phyloP scores from a whole-genome alignment of 2,329 filamentous ascomycete genomes.

The Phyllachora maydis region DNA sequence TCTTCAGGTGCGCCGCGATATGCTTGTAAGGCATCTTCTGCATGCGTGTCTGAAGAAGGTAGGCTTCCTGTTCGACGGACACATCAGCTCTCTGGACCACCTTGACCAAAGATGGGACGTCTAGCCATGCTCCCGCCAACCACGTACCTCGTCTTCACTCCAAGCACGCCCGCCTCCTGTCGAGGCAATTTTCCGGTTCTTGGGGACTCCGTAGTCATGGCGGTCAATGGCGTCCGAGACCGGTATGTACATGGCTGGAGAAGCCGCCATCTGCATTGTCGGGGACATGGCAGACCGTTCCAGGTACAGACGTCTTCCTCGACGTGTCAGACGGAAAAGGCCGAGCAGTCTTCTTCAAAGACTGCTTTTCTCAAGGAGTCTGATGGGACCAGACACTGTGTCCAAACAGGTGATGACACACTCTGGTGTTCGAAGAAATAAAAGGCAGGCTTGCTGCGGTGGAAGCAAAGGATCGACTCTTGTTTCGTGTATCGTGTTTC shows the following conservation, averaged over 20 bases:
- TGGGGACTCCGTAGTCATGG: conserved; percentile 37
- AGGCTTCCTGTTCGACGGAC: conserved; percentile 40
- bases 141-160: conserved; percentile 65
- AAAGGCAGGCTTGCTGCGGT: conserved; percentile 20
- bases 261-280: conserved; percentile 22
- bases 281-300: conserved; percentile 23
- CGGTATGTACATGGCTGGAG: conserved; percentile 23
- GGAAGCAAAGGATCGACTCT: conserved; percentile 21
- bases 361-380: no score
- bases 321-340: conserved; percentile 2
- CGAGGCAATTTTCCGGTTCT: conserved; percentile 46
- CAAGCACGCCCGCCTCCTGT: conserved; percentile 62
- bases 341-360: no score
- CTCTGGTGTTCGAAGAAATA: conserved; percentile 7
- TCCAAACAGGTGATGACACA: conserved; percentile 15
- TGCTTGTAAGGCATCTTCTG: conserved; percentile 88
- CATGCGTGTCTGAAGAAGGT: conserved; percentile 63
- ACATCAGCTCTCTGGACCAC: conserved; percentile 2
- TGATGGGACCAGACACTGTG: conserved; percentile 10
- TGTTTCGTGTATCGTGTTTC: no score
- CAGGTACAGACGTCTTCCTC: conserved; percentile 3
- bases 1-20: conserved; percentile 67
- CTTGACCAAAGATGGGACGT: neutral
- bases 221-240: conserved; percentile 32
- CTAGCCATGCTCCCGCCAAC: neutral